phyloP scores from a whole-genome alignment of 1,139 yeast species.

The Lodderomyces margitis region DNA sequence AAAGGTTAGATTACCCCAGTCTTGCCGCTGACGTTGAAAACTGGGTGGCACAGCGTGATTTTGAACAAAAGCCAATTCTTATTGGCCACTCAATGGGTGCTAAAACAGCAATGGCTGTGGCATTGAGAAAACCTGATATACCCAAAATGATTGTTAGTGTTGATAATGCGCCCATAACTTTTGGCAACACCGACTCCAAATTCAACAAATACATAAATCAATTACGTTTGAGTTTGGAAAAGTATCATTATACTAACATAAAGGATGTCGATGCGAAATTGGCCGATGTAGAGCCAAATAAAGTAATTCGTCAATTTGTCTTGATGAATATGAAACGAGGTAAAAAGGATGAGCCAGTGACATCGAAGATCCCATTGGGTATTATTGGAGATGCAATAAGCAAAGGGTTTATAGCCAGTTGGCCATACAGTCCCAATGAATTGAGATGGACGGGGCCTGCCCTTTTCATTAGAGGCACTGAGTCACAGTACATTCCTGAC shows the following conservation, averaged over 20 bases:
- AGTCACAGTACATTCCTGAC: conserved; percentile 81
- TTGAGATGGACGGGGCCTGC: conserved; percentile 70
- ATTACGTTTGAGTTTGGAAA: conserved; percentile 52
- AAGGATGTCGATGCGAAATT: conserved; percentile 70
- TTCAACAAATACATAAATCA: conserved; percentile 70
- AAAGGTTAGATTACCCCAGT: conserved; percentile 72
- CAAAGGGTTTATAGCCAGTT: conserved; percentile 63
- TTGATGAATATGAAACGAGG: conserved; percentile 63
- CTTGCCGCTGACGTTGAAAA: conserved; percentile 81
- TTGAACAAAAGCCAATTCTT: conserved; percentile 53
- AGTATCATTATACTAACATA: conserved; percentile 43
- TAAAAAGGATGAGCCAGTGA: conserved; percentile 34
- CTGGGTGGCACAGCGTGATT: conserved; percentile 55
- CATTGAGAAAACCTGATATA: conserved; percentile 65
- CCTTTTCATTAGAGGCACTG: conserved; percentile 75
- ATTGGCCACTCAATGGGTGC: conserved; percentile 99
- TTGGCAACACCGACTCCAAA: conserved; percentile 50
- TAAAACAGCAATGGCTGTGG: conserved; percentile 86
- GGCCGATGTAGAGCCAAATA: conserved; percentile 57
- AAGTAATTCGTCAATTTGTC: conserved; percentile 72
- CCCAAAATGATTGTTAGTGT: conserved; percentile 70
- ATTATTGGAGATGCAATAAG: conserved; percentile 63
- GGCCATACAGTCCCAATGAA: conserved; percentile 65
- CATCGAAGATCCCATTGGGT: conserved; percentile 68
- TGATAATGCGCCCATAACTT: conserved; percentile 84